phyloP scores from a whole-genome alignment of 352 stramenopile species.

The Phytophthora constricta region DNA sequence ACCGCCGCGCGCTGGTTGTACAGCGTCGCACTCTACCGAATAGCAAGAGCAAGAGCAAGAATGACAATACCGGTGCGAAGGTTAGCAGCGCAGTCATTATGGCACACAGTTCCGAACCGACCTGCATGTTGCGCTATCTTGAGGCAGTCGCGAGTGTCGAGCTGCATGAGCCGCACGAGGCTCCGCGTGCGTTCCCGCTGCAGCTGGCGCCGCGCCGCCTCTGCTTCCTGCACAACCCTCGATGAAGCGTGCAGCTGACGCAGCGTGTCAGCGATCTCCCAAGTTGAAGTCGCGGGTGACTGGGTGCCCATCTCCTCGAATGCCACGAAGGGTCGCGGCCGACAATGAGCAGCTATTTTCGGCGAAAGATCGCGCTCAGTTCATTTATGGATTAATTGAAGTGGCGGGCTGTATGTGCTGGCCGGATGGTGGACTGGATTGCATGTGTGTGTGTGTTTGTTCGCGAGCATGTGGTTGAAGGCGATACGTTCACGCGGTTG shows the following conservation, averaged over 20 bases:
- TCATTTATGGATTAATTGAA: no score
- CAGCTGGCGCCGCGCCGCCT: slow-evolving; percentile 23
- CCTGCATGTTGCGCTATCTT: slow-evolving; percentile 43
- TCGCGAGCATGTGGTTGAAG: not conserved
- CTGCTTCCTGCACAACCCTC: slow-evolving; percentile 8
- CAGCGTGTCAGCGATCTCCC: slow-evolving; percentile 47
- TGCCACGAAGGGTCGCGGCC: not conserved
- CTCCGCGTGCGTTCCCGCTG: slow-evolving; percentile 54
- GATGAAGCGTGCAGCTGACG: slow-evolving; percentile 24
- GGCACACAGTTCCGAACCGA: no score
- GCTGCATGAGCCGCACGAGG: slow-evolving; percentile 55
- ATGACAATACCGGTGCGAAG: slow-evolving; percentile 7
- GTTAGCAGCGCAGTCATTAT: slow-evolving; percentile 13
- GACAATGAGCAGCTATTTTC: not conserved
- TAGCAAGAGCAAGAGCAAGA: slow-evolving; percentile 11
- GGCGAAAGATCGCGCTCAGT: not conserved
- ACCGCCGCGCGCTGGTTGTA: slow-evolving; percentile 46
- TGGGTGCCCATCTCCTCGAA: not conserved
- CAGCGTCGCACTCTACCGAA: slow-evolving; percentile 36
- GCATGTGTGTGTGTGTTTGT: no score
- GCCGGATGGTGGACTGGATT: not conserved
- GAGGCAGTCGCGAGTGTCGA: slow-evolving; percentile 48
- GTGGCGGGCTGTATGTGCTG: no score
- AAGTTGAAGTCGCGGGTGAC: not conserved
- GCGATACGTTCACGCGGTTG: no score